Base-by-base conservation (phyloP, 1,284 basidiomycete species). In the Cutaneotrichosporon dermatis region DNA sequence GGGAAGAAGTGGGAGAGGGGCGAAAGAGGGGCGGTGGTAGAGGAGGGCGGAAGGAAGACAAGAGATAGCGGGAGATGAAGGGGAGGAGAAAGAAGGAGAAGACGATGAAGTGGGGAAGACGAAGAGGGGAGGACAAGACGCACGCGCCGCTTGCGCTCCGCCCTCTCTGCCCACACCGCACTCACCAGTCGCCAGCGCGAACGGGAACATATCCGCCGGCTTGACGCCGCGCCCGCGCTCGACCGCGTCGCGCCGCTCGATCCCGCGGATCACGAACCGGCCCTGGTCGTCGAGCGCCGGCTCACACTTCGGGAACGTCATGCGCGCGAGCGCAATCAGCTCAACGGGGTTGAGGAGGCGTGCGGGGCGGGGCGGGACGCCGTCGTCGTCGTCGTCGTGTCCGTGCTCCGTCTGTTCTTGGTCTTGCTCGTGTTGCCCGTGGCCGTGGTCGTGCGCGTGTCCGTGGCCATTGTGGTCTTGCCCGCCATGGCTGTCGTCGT, bases 241-340 rank as follows among this genome's bases (percentile, higher is more conserved):
- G 13, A 66, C 58, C 12, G 66, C 72, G n/a, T 71, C 69, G 36
- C 73, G 58, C 34, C 69, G 48, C 58, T 72, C 71, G 42, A 75
- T 44, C 4, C 75, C 75, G 33, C 64, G 58, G 16, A 76, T 70
- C 2, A 75, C 63, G 58, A 75, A 75, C 37, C 69, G 65, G 0
- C 75, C 75, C 6, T 64, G 45, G 5, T 66, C 64, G 50, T 74
- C 73, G 13, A 75, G 64, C 0, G 62, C 63, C 7, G 73, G 69
- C 55, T 73, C 69, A 42, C 66, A 66, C 40, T 70, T 67, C 1
- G 72, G 72, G 54, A 76, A 76, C 13, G 74, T 71, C 71, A 76
- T 75, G n/a, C 67, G 56, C 6, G 70, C 60, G 10, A 76, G 63
- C 9, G 64, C 64, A 51, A 76, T 75, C 16, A 76, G 65, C 55